phyloP scores from a whole-genome alignment of 2,329 filamentous ascomycete species.

The Ceratocystis albifundus region DNA sequence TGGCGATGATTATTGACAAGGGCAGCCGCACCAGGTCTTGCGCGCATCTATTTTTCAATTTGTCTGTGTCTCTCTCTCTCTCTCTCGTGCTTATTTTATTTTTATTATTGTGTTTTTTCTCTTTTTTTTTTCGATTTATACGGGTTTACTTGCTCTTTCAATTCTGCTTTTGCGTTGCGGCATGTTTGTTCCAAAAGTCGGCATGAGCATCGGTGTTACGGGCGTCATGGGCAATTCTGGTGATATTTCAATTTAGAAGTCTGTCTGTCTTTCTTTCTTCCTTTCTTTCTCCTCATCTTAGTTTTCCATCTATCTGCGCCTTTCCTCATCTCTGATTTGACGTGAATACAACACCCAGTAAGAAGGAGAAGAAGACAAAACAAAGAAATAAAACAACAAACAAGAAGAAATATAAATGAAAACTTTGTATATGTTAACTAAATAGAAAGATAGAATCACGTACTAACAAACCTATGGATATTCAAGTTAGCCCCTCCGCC shows the following conservation, averaged over 20 bases:
- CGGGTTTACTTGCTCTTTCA: neutral
- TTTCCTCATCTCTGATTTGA: neutral
- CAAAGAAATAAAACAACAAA: neutral
- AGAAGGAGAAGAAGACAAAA: neutral
- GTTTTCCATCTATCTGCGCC: neutral
- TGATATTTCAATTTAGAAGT: neutral
- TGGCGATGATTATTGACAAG: neutral
- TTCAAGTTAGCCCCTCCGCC: too few relatives aligned
- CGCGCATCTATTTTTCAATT: too few relatives aligned
- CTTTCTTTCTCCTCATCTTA: neutral
- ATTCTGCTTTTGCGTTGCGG: neutral
- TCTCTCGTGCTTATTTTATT: too few relatives aligned
- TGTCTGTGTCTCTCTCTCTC: too few relatives aligned
- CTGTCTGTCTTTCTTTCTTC: too few relatives aligned
- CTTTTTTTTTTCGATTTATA: neutral
- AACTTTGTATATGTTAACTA: neutral
- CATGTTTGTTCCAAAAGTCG: neutral
- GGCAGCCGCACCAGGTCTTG: too few relatives aligned
- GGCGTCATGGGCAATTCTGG: neutral
- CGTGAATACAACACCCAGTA: neutral
- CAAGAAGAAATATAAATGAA: conserved; percentile 4
- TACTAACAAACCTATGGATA: conserved; percentile 12
- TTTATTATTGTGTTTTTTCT: too few relatives aligned
- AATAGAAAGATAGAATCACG: conserved; percentile 10
- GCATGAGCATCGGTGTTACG: conserved; percentile 14